A percentile compares a stretch with the other conserved stretches of the same genome.
Evolutionary conservation across 345 rosid species (phyloP).

Genomic region (Toxicodendron radicans): DNA sequence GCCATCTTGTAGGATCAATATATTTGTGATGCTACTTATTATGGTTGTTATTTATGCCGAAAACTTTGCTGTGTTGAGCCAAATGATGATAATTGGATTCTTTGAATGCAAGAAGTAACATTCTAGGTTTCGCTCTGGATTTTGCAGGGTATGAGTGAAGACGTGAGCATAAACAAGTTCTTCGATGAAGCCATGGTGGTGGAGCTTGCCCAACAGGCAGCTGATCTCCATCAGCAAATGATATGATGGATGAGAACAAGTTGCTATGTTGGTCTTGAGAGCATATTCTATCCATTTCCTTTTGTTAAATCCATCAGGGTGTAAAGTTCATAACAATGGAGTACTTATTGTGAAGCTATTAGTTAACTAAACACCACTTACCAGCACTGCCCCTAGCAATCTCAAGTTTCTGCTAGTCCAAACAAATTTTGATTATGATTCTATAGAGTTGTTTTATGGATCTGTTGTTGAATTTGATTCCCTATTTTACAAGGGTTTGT

Average conservation of each 20-base stretch:
- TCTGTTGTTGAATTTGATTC: no score
- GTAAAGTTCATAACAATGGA: no score
- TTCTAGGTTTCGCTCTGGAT: background rate
- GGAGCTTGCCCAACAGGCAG: constrained; percentile 84
- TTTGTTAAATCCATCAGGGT: background rate
- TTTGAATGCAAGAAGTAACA: background rate
- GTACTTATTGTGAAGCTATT: no score
- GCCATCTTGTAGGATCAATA: background rate
- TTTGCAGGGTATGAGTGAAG: constrained; percentile 87
- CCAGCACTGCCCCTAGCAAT: no score
- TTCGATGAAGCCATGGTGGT: constrained; percentile 87
- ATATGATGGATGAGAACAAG: constrained; percentile 31
- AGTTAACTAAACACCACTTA: no score
- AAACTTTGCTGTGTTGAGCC: no score
- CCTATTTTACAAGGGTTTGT: no score
- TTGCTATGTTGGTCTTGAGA: background rate
- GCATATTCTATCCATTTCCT: no score
- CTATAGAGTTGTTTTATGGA: no score
- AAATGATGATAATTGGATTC: background rate
- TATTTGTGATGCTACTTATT: background rate
- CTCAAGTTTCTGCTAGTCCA: no score
- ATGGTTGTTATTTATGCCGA: background rate
- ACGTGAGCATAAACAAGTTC: constrained; percentile 86
- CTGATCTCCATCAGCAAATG: constrained; percentile 77
- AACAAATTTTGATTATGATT: no score